Conservation (phyloP, 2,329 filamentous ascomycete genomes). For the Neocatenulostroma microsporum region DNA sequence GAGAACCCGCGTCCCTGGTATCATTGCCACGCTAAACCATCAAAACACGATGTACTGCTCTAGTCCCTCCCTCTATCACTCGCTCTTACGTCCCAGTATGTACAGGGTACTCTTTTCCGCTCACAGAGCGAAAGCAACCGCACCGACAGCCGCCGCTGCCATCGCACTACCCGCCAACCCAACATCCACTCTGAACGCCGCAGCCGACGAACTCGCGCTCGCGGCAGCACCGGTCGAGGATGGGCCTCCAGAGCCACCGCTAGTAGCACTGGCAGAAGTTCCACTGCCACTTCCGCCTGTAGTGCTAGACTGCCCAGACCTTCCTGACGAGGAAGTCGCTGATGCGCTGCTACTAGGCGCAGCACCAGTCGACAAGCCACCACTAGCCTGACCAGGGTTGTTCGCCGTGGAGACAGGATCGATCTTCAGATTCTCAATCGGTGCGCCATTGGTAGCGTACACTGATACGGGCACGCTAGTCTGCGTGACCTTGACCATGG, state of each 20-base stretch:
- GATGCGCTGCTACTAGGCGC: conserved; percentile 4
- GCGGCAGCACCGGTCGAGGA: conserved; percentile 11
- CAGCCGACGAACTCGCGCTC: conserved; percentile 3
- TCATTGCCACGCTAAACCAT: neutral
- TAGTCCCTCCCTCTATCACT: too few species aligned
- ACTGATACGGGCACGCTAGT: conserved; percentile 53
- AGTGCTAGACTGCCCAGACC: too few species aligned
- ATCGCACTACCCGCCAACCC: conserved; percentile 11
- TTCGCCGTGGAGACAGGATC: conserved; percentile 49
- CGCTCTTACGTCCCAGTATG: too few species aligned
- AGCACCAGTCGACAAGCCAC: conserved; percentile 18
- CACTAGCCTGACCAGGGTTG: conserved; percentile 37
- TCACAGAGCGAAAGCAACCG: conserved; percentile 19
- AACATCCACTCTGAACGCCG: conserved; percentile 5
- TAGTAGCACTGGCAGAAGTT: conserved; percentile 14
- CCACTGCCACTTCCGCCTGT: conserved; percentile 1
- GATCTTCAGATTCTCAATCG: conserved; percentile 58
- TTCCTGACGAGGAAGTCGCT: too few species aligned
- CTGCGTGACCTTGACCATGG: conserved; percentile 51
- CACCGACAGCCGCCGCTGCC: conserved; percentile 20
- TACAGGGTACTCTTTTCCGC: neutral
- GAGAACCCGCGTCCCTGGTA: neutral
- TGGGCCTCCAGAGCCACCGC: conserved; percentile 6
- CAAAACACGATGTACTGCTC: neutral
- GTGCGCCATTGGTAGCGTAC: conserved; percentile 46